Percentiles rank a stretch among this genome's conserved stretches.
Conservation (phyloP, 2,329 filamentous ascomycete species). For the Calonectria fujianensis region DNA sequence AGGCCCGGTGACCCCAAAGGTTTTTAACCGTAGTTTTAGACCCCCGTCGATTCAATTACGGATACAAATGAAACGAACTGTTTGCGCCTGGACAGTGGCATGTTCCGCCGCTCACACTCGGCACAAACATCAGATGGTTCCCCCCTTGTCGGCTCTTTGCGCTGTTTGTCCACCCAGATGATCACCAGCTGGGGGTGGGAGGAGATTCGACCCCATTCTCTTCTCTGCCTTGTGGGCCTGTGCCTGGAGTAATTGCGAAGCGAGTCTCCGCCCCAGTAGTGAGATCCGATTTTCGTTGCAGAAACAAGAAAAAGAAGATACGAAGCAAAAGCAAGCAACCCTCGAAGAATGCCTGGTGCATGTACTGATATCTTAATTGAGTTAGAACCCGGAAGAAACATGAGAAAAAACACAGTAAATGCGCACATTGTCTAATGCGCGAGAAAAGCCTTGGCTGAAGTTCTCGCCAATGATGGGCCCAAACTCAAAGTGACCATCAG, state of each 20-base stretch:
- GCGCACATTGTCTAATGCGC: background rate
- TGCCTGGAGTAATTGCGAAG: background rate
- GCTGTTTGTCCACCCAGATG: background rate
- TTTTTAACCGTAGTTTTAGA: background rate
- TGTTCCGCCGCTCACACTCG: background rate
- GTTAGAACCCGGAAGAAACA: background rate
- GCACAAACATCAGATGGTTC: background rate
- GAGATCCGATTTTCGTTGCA: background rate
- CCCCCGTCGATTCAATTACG: constrained; percentile 18
- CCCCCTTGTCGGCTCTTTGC: background rate
- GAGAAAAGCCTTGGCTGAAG: background rate
- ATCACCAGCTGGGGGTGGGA: constrained; percentile 9
- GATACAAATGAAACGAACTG: background rate
- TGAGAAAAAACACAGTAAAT: background rate
- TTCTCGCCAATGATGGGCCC: constrained; percentile 17
- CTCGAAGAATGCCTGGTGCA: background rate
- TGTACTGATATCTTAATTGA: background rate
- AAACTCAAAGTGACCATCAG: background rate
- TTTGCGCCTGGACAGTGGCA: background rate
- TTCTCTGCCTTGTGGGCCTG: constrained; percentile 18
- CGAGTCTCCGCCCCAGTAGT: background rate
- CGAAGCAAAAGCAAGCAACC: background rate
- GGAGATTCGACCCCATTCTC: constrained; percentile 1
- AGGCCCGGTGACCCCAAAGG: constrained; percentile 11
- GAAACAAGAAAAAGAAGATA: background rate